Evolutionary conservation across 768 basidiomycete genomes (phyloP).

Genomic region (Podaxis sp.): DNA sequence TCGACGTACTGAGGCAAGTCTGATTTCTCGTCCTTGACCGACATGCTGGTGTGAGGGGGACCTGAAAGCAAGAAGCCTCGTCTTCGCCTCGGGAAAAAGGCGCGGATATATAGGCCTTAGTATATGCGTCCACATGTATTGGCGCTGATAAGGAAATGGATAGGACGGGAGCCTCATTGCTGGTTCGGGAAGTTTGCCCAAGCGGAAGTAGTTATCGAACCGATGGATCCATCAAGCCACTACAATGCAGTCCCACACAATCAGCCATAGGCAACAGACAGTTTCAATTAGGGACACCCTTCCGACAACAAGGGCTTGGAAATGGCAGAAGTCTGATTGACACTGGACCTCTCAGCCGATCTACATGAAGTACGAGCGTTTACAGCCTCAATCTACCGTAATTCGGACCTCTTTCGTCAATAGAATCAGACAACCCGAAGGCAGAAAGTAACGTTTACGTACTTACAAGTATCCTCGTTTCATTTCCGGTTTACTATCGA

Average conservation of each 20-base stretch:
- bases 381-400: neutral
- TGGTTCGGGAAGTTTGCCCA: neutral
- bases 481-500: neutral
- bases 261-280: neutral
- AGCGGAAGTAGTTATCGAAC: neutral
- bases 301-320: neutral
- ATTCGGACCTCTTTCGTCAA: too few relatives aligned
- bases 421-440: too few relatives aligned
- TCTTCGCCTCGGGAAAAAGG: neutral
- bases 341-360: neutral
- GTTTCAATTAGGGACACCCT: neutral
- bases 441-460: too few relatives aligned
- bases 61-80: conserved; percentile 21
- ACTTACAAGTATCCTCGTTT: neutral
- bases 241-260: neutral
- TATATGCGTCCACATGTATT: neutral
- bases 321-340: neutral
- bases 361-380: neutral
- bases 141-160: neutral
- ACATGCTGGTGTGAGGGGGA: conserved; percentile 31
- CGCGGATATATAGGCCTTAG: neutral
- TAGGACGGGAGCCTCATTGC: neutral
- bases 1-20: conserved; percentile 25
- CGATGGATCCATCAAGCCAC: neutral
- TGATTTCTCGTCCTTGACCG: conserved; percentile 28